Conservation (phyloP, 192 early-diverging fungal genomes). For the Ambispora gerdemannii region DNA sequence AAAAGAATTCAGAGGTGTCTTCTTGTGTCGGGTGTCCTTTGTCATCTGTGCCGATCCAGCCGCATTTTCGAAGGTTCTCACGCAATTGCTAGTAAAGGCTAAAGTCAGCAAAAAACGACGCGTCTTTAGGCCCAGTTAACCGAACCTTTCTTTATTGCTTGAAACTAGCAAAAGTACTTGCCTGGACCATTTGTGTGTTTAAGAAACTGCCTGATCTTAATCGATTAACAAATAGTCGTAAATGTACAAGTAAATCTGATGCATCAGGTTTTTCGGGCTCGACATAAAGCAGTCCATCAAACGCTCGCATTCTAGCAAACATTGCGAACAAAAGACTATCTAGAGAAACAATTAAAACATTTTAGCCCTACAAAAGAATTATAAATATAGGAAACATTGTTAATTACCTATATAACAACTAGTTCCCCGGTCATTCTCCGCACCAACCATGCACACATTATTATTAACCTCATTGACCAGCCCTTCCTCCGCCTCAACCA, state of each 20-base stretch:
- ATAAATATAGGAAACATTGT: background rate
- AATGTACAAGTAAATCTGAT: slow-evolving; percentile 47
- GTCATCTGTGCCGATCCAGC: slow-evolving; percentile 27
- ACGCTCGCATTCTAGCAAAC: slow-evolving; percentile 57
- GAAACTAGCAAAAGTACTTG: slow-evolving; percentile 44
- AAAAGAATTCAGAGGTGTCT: slow-evolving; percentile 66
- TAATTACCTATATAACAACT: slow-evolving; percentile 64
- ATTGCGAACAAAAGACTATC: slow-evolving; percentile 64
- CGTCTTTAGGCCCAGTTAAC: slow-evolving; percentile 34
- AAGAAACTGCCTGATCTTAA: slow-evolving; percentile 60
- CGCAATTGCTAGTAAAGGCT: slow-evolving; percentile 20
- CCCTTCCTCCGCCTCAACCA: slow-evolving; percentile 39
- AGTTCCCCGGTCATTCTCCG: slow-evolving; percentile 59
- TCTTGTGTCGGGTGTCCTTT: slow-evolving; percentile 48
- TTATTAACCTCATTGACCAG: slow-evolving; percentile 31
- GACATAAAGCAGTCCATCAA: slow-evolving; percentile 56
- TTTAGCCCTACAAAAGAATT: background rate
- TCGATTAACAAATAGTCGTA: slow-evolving; percentile 58
- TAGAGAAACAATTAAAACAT: slow-evolving; percentile 9
- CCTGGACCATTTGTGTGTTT: slow-evolving; percentile 46
- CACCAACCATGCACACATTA: slow-evolving; percentile 42
- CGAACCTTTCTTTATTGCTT: too few relatives aligned
- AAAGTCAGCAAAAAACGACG: slow-evolving; percentile 16
- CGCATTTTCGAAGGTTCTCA: slow-evolving; percentile 4
- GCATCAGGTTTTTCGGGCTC: slow-evolving; percentile 42